Base-by-base conservation (phyloP, 805 yeast genomes). In the Wickerhamomyces bisporus region DNA sequence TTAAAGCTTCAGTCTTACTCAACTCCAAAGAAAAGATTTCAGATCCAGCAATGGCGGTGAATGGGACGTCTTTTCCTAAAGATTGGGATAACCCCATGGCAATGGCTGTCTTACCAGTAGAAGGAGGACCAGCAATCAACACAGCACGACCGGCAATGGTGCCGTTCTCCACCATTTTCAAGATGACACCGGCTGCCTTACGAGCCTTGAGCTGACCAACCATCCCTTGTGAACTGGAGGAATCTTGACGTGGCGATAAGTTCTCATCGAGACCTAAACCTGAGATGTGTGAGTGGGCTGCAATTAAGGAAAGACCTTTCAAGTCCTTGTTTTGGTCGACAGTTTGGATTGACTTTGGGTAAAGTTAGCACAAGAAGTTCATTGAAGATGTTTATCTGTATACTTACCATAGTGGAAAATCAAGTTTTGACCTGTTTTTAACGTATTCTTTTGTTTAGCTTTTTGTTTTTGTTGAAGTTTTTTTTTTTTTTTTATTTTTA, bases 51-150 rank as follows among this genome's bases (percentile, higher is more conserved):
- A 93, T 74, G 9, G 95, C 87, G 29, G 97, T 91, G 62, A 93
- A 93, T 28, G 98, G 98, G 42, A 93, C 97, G 45, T 64, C 71
- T 24, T 55, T 58, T 9, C 81, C 81, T 49, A 84, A 67, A 36
- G 77, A 79, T 57, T 83, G 89, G 3, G 88, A 73, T 29, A 84
- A 70, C 14, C 97, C 98, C 83, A 88, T 84, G 12, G 99, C 98
- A 52, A 93, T 77, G 27, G 99, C 99, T 3, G 99, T 93, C 62
- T 93, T 93, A 63, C 99, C 99, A 0, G 98, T 93, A 12, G 96
- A 86, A 21, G 98, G 98, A 10, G 98, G 98, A 29, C 99, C 99
- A 0, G 98, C 98, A 43, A 93, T 73, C 45, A 93, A 66, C 16
- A 89, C 93, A 2, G 98, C 97, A 49, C 97, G 77, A 20, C 99